phyloP scores from a whole-genome alignment of 2,329 filamentous ascomycete genomes.

The Xylaria hypoxylon region DNA sequence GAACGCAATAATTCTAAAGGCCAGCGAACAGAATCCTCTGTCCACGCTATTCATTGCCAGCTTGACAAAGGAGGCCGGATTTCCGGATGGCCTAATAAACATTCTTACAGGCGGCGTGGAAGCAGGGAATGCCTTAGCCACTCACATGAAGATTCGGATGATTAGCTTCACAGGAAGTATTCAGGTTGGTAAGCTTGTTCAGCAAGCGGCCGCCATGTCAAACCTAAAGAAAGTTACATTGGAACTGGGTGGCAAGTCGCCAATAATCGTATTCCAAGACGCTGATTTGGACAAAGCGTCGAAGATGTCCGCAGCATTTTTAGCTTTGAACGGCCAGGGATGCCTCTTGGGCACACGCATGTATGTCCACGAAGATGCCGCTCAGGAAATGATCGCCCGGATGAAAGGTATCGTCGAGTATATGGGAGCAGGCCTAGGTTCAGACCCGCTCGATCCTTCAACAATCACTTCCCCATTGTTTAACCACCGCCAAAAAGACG shows the following conservation, averaged over 20 bases:
- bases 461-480: conserved; percentile 61
- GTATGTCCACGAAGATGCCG: conserved; percentile 66
- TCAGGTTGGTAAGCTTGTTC: conserved; percentile 76
- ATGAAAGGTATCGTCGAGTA: conserved; percentile 62
- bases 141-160: conserved; percentile 76
- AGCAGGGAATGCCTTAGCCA: conserved; percentile 73
- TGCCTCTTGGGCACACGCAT: conserved; percentile 66
- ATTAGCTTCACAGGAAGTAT: conserved; percentile 83
- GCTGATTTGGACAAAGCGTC: conserved; percentile 73
- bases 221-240: conserved; percentile 74
- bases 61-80: conserved; percentile 77
- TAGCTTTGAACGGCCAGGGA: conserved; percentile 42
- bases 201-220: conserved; percentile 75
- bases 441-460: conserved; percentile 50
- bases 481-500: conserved; percentile 62
- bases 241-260: conserved; percentile 76
- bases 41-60: conserved; percentile 72
- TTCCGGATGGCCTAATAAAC: conserved; percentile 73
- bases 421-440: conserved; percentile 53
- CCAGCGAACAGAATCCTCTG: conserved; percentile 73
- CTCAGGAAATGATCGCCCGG: conserved; percentile 66
- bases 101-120: conserved; percentile 67
- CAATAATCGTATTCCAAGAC: conserved; percentile 73
- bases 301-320: conserved; percentile 55
- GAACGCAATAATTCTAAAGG: conserved; percentile 73